phyloP scores from a whole-genome alignment of 371 early-diverging fungal species.

The Actinomortierella ambigua region DNA sequence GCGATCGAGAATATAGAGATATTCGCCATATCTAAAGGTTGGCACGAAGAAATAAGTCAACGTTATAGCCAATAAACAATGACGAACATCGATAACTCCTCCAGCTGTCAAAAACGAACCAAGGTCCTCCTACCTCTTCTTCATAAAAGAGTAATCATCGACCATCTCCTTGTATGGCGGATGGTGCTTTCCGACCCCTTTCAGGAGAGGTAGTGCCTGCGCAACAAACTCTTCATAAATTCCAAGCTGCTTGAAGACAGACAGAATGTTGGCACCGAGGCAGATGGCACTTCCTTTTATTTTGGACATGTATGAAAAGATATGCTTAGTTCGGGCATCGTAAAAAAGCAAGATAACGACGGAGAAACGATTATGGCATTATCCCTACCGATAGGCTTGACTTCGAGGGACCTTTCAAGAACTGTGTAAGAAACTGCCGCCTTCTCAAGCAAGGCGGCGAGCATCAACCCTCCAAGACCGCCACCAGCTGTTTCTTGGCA shows the following conservation, averaged over 20 bases:
- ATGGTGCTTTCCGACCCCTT: conserved; percentile 11
- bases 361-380: too few species aligned
- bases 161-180: conserved; percentile 10
- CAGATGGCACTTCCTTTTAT: too few species aligned
- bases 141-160: too few species aligned
- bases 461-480: conserved; percentile 10
- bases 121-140: too few species aligned
- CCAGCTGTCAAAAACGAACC: too few species aligned
- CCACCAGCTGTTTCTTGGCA: conserved; percentile 62
- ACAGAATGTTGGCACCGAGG: too few species aligned
- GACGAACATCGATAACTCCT: too few species aligned
- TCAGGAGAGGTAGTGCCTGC: conserved; percentile 12
- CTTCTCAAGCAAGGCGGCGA: conserved; percentile 12
- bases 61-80: too few species aligned
- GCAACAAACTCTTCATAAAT: conserved; percentile 16
- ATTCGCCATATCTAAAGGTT: conserved; percentile 11
- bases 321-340: too few species aligned
- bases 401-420: conserved; percentile 6
- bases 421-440: conserved; percentile 9
- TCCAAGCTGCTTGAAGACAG: conserved; percentile 17
- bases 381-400: conserved; percentile 2
- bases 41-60: too few species aligned
- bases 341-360: too few species aligned
- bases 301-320: too few species aligned
- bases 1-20: conserved; percentile 9